Conservation (phyloP, 352 stramenopile genomes). For the Pythium guiyangense region DNA sequence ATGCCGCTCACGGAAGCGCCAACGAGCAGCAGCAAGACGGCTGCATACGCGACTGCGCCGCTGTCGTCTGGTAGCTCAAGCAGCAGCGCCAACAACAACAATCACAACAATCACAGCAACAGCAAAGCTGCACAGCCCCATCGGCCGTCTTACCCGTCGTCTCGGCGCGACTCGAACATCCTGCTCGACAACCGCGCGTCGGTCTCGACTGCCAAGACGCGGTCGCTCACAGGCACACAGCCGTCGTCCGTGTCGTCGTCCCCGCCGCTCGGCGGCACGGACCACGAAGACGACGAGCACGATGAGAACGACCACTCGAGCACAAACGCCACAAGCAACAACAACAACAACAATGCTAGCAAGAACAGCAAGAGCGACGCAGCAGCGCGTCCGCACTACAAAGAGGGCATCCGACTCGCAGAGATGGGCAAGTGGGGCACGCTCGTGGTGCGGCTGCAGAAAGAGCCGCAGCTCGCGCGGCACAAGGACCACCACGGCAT, state of each 20-base stretch:
- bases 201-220: slow-evolving; percentile 59
- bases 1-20: slow-evolving; percentile 1
- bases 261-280: slow-evolving; percentile 1
- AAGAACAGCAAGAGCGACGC: slow-evolving; percentile 20
- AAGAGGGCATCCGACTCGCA: slow-evolving; percentile 73
- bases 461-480: slow-evolving; percentile 58
- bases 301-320: slow-evolving; percentile 7
- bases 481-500: slow-evolving; percentile 85
- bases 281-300: slow-evolving; percentile 10
- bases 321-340: not conserved
- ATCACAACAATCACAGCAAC: not conserved
- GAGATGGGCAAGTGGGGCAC: slow-evolving; percentile 79
- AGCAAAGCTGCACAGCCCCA: not conserved
- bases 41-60: not conserved
- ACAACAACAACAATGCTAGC: too few relatives aligned
- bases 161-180: slow-evolving; percentile 16
- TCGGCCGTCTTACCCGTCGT: slow-evolving; percentile 12
- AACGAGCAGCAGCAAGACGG: not conserved
- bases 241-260: slow-evolving; percentile 16
- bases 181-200: slow-evolving; percentile 41
- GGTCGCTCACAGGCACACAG: slow-evolving; percentile 11
- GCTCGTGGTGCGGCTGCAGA: slow-evolving; percentile 50
- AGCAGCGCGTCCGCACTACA: slow-evolving; percentile 54
- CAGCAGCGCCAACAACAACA: not conserved
- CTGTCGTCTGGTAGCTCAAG: not conserved